Base-by-base conservation (phyloP, 352 stramenopile species). In the Thalassiosira hispida region DNA sequence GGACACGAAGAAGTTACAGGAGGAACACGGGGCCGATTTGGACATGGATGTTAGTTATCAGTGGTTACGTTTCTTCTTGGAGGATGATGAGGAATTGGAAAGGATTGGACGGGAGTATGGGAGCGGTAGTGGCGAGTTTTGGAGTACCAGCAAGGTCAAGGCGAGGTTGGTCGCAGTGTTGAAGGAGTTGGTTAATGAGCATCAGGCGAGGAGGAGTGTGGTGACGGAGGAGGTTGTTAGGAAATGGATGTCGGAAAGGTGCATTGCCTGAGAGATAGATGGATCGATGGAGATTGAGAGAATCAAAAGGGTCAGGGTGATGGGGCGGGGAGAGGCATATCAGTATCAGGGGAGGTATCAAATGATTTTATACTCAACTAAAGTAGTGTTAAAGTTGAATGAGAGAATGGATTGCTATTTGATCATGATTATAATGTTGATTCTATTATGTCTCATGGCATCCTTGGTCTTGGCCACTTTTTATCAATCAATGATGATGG, bases 41-140 rank as follows among this genome's bases (percentile, higher is more conserved):
- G 96, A 99, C 31, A 93, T 98, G 4, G 98, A 99, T 86, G 98
- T 99, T 42, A 92, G 96, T 42, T 99, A 98, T 86, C 97, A 99
- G 91, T 99, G 98, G 93, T 85, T 99, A 52, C 95, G 92, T 44
- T 99, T 99, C 88, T 99, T 99, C 90, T 91, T 99, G 49, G 97
- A 99, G 76, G 97, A 99, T 79, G 97, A 99, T 77, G 96, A 98
- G 8, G 93, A 99, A 86, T 91, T 99, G 56, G 93, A 85, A 22
- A 86, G 93, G 23, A 94, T 95, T 81, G 96, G 92, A 16, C 78
- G 90, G n/a, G 95, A 99, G 71, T 99, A 99, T 85, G 94, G 94
- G 53, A 94, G 92, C 16, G 98, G 98, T 35, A 95, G 91, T 49
- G 97, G 97, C 78, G 87, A 94, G 85, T 97, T 86, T 79, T 97